Evolutionary conservation across 805 yeast species (phyloP), one percentile per base, ranked within the genome.

Genomic region (Tetrapisispora iriomotensis): DNA sequence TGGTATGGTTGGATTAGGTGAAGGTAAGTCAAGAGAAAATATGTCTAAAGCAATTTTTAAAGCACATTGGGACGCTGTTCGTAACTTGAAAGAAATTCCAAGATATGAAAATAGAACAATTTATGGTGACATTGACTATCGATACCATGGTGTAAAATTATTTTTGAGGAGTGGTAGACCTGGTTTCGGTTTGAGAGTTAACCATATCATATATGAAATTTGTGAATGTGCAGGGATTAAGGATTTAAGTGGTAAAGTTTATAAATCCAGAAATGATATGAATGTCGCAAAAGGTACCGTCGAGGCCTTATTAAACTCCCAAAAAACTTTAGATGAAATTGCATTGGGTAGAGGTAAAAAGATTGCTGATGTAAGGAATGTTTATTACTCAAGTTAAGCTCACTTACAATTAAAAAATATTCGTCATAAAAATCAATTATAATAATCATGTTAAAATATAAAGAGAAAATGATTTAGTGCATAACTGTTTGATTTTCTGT

Each of bases 1-100:
- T 47, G 98, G 98, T 47, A 82, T 86, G 81, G 70, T 92, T 43
- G 97, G 97, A 27, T 68, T 88, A 36, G 98, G 97, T 36, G 94
- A 87, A 61, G 98, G 97, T 45, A 85, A 84, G 56, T 90, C 92
- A 45, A 70, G 86, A 49, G 79, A 75, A 40, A 85, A 81, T 43
- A 74, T 81, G 65, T 66, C 81, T 37, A 72, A 73, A 39, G 95
- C 97, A 2, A 72, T 80, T 25, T 66, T 74, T 29, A 83, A 85
- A 58, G 95, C 97, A 5, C 86, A 80, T 61, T 84, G 95, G 94
- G 81, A 83, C 54, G 96, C 97, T 1, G 82, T 88, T 39, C 84
- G 86, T 62, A 85, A 86, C 60, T 68, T 92, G 56, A 72, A 73
- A 30, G 76, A 77, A 49, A 74, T 92, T 38, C 94, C 95, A 41